Evolutionary conservation across 116 monocot species (phyloP).

Genomic region (Zostera marina): DNA sequence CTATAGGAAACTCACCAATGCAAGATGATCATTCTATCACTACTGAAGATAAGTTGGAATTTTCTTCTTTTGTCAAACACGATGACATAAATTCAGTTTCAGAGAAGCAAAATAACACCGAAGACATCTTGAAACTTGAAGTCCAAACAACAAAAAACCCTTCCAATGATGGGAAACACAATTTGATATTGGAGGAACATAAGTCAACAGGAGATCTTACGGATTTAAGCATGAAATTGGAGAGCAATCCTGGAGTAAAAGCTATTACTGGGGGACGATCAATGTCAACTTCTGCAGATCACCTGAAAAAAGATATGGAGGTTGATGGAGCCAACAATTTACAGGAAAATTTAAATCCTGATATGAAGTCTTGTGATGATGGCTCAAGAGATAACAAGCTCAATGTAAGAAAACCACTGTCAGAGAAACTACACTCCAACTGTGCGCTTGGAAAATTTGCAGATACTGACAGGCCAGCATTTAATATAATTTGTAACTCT

Average conservation of each 20-base stretch:
- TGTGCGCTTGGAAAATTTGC: constrained; percentile 3
- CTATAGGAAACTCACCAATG: constrained; percentile 15
- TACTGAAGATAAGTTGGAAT: constrained; percentile 13
- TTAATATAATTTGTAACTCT: not conserved
- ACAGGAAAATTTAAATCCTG: constrained; percentile 3
- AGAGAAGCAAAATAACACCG: constrained; percentile 17
- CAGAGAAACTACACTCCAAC: constrained; percentile 19
- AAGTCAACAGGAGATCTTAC: constrained; percentile 10
- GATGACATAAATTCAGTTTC: constrained; percentile 12
- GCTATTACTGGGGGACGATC: not conserved
- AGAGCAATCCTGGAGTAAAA: constrained; percentile 13
- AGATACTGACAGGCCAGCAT: not conserved
- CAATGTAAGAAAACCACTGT: not conserved
- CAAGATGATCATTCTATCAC: constrained; percentile 9
- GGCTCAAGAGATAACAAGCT: constrained; percentile 8
- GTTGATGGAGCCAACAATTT: constrained; percentile 8
- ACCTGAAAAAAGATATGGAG: constrained; percentile 8
- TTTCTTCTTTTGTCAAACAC: constrained; percentile 5
- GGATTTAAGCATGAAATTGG: constrained; percentile 2
- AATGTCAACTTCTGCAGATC: constrained; percentile 9
- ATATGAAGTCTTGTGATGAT: constrained; percentile 8
- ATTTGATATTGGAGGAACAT: constrained; percentile 7
- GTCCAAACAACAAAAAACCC: not conserved
- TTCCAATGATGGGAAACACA: constrained; percentile 8
- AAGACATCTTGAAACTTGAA: not conserved